Evolutionary conservation across 257 asterid genomes (phyloP), one percentile per base, ranked within the genome.

Genomic region (Scutellaria minor): DNA sequence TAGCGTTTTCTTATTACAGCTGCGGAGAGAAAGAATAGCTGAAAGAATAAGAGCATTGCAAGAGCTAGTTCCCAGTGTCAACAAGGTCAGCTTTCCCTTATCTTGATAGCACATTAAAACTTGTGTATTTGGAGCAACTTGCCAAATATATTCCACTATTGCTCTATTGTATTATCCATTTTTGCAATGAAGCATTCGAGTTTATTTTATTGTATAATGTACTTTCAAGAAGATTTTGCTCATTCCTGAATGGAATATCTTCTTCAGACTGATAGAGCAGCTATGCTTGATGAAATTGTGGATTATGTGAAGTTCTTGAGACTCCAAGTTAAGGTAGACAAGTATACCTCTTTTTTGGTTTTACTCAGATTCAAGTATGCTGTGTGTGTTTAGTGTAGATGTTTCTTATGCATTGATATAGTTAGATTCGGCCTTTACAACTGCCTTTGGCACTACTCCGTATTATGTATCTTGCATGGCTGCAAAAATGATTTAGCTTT

Each of bases 21-120:
- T 95, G 80, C 92, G 99, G 46, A 81, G 99, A 77, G 99, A 95
- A 79, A 90, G 92, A 73, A 95, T 95, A 82, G 96, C 98, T 5
- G 99, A 95, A 85, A 85, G 96, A 79, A 88, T 95, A 68, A 88
- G 97, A 83, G 98, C 99, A 48, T 82, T 95, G 89, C 99, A 95
- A 74, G 99, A 95, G 68, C 75, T 92, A 82, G 98, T 95, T 86
- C 99, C 99, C 66, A 90, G 84, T 85, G 98, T 95, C 78, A 95
- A 90, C 88, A 95, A 92, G 98, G 99, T 82, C 41, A 67, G 79
- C 77, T 67, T 40, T 48, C 68, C 65, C 72, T 44, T 52, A 51
- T 67, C 64, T 24, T 62, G 9, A 20, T 44, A 41, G 31, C 57
- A 20, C 31, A 14, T 67, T 56, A 22, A 14, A 8, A 52, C 35